Evolutionary conservation across 331 rosid genomes (phyloP), one percentile per base, ranked within the genome.

Genomic region (Acacia concinna): DNA sequence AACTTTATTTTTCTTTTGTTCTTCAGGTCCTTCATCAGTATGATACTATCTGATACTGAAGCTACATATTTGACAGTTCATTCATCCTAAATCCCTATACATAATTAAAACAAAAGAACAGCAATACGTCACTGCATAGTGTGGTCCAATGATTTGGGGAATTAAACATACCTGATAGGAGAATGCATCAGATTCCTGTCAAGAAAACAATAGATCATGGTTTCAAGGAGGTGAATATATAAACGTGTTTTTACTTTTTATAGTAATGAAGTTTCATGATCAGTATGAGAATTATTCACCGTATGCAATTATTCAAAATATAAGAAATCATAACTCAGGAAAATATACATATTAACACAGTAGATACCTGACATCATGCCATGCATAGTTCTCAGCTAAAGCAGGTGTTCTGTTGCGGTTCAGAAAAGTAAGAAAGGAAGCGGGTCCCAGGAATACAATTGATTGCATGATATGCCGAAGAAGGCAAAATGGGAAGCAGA

Each of bases 331-430:
- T 5, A 14, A 4, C 20, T 62, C 14, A 0, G 21, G 68, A 62
- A 62, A 62, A 68, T 20, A 76, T 38, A n/a, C n/a, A 47, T 69
- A 75, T 81, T 28, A 23, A 68, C 57, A 66, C 49, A 62, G 83
- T 37, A 76, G 82, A 67, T 79, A 95, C 99, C 98, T 95, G 98
- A 90, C 98, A 87, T 87, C 98, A 95, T 56, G 98, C 92, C 98
- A 95, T 93, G 88, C 94, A 93, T 27, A 89, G 77, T 51, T 91
- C 97, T 83, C 97, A 83, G 97, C 98, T 94, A 91, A 82, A 68
- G 93, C 82, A 5, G 98, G 97, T 85, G 97, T 90, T 81, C 68
- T 86, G 76, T 91, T 89, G 71, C 81, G 91, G 81, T 94, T 89
- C 76, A 93, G 94, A 89, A 84, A 97, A 13, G 96, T 85, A 82